These are phyloP conservation scores for Oryza longistaminata DNA, from an alignment of 176 grass and related monocot species.

Conservation along the genomic window DNA sequence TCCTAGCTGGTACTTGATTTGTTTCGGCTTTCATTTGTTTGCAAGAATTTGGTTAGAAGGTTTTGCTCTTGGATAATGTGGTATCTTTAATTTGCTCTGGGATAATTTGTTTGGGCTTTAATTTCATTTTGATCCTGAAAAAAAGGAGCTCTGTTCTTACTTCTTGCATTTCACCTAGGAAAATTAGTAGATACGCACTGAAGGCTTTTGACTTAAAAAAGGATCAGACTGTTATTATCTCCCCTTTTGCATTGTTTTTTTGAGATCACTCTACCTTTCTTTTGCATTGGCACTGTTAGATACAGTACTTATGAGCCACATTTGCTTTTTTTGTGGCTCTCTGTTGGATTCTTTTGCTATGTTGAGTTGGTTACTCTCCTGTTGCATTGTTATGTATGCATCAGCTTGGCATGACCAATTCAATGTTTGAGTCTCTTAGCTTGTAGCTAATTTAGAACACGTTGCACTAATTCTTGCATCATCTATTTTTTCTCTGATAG, in stretches of 20 bases:
- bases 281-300: not conserved
- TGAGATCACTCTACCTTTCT: not conserved
- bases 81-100: not conserved
- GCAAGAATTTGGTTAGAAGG: not conserved
- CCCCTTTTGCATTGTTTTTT: not conserved
- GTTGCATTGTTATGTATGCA: not conserved
- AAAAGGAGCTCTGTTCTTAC: not conserved
- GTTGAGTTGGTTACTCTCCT: not conserved
- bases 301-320: not conserved
- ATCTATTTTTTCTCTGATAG: not conserved
- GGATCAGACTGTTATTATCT: not conserved
- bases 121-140: not conserved
- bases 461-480: not conserved
- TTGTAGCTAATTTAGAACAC: not conserved
- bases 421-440: not conserved
- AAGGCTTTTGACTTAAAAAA: not conserved
- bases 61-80: not conserved
- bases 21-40: not conserved
- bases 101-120: too few relatives aligned
- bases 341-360: not conserved
- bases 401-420: not conserved
- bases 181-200: not conserved
- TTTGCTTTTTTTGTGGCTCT: not conserved
- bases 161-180: not conserved
- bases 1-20: not conserved